These are phyloP conservation scores for Gynostemma pentaphyllum DNA, from an alignment of 306 rosid genomes.

Conservation along the genomic window DNA sequence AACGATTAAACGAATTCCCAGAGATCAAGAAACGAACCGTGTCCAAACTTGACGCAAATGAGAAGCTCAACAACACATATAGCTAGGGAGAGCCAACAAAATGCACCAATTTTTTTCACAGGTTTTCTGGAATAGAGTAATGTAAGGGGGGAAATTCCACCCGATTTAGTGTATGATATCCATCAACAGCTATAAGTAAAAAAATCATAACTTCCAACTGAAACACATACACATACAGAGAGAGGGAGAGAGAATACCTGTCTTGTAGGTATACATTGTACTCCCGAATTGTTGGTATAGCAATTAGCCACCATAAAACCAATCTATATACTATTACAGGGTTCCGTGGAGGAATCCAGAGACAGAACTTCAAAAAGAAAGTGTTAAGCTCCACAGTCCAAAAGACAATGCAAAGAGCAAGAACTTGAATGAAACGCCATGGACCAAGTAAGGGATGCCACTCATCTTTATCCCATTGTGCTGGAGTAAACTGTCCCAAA, in stretches of 20 bases:
- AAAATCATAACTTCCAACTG: not conserved
- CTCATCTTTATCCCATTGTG: constrained; percentile 98
- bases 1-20: not conserved
- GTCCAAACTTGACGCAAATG: constrained; percentile 92
- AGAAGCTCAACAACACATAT: constrained; percentile 93
- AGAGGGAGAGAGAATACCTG: constrained; percentile 39
- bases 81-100: constrained; percentile 97
- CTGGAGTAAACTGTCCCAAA: constrained; percentile 88
- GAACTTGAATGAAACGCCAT: constrained; percentile 93
- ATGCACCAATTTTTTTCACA: constrained; percentile 90
- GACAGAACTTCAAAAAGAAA: constrained; percentile 87
- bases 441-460: constrained; percentile 98
- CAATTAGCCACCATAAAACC: constrained; percentile 15
- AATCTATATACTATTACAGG: constrained; percentile 32
- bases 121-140: constrained; percentile 48
- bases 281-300: constrained; percentile 54
- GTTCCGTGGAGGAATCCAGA: constrained; percentile 93
- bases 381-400: constrained; percentile 84
- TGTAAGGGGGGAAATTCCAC: not conserved
- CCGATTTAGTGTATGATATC: not conserved
- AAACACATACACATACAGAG: not conserved
- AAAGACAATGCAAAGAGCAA: constrained; percentile 72
- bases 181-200: not conserved
- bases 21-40: constrained; percentile 35
- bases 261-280: constrained; percentile 97